Evolutionary conservation across 2,329 filamentous ascomycete species (phyloP).

Genomic region (Xylariaceae sp.): DNA sequence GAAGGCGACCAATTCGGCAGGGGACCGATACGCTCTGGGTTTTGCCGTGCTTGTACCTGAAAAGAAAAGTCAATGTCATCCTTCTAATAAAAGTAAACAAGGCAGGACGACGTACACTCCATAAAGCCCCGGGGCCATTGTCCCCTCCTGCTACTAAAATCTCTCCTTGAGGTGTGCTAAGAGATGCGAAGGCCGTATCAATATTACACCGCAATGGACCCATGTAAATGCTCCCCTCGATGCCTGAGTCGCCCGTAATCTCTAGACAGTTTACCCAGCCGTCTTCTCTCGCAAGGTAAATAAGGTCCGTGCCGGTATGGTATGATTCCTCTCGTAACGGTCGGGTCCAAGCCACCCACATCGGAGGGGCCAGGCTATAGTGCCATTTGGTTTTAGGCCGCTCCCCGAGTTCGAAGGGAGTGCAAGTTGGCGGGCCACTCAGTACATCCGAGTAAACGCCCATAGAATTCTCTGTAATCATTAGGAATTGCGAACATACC

Average conservation of each 20-base stretch:
- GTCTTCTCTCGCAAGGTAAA: slow-evolving; percentile 86
- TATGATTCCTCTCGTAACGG: slow-evolving; percentile 63
- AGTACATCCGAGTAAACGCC: slow-evolving; percentile 52
- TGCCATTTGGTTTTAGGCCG: slow-evolving; percentile 41
- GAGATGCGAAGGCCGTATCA: slow-evolving; percentile 73
- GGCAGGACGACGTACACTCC: slow-evolving; percentile 49
- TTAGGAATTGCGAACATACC: slow-evolving; percentile 64
- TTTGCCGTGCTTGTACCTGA: slow-evolving; percentile 51
- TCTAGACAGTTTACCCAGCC: slow-evolving; percentile 71
- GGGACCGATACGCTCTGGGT: slow-evolving; percentile 49
- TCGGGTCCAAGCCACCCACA: slow-evolving; percentile 83
- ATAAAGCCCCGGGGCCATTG: slow-evolving; percentile 71
- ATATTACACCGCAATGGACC: slow-evolving; percentile 69
- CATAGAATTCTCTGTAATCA: slow-evolving; percentile 58
- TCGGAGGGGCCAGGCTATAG: slow-evolving; percentile 45
- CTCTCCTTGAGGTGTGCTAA: slow-evolving; percentile 64
- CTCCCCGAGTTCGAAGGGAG: slow-evolving; percentile 39
- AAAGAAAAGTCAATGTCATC: slow-evolving; percentile 3
- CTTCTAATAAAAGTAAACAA: slow-evolving; percentile 1
- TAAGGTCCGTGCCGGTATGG: slow-evolving; percentile 62
- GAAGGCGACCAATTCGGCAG: slow-evolving; percentile 61
- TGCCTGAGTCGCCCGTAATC: slow-evolving; percentile 52
- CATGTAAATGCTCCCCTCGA: slow-evolving; percentile 52
- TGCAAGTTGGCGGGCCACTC: slow-evolving; percentile 45
- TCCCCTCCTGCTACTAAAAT: slow-evolving; percentile 76